A percentile compares a stretch with the other conserved stretches of the same genome.
Evolutionary conservation across 2,329 filamentous ascomycete species (phyloP).

Genomic region (Escovopsis sp.): DNA sequence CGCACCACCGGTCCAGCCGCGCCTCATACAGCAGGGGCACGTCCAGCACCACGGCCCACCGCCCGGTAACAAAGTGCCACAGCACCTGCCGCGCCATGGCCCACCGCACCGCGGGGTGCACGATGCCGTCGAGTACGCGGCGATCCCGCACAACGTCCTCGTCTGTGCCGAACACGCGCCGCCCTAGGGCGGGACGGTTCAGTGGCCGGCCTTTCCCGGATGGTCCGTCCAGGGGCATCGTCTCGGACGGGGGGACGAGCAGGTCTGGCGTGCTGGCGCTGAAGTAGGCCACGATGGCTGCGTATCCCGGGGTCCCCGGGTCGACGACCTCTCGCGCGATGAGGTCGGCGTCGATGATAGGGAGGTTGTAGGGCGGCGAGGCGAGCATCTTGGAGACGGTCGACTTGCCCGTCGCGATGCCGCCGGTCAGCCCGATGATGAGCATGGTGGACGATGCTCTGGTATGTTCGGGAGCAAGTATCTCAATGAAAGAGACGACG

Average conservation of each 20-base stretch:
- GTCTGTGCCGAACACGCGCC: slow-evolving; percentile 70
- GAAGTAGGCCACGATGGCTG: slow-evolving; percentile 70
- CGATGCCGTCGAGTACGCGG: slow-evolving; percentile 69
- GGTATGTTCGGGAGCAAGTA: too few species aligned
- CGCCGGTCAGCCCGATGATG: slow-evolving; percentile 88
- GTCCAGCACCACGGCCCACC: slow-evolving; percentile 85
- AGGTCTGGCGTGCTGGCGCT: slow-evolving; percentile 71
- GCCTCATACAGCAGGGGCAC: slow-evolving; percentile 86
- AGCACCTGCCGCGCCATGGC: slow-evolving; percentile 67
- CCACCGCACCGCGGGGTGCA: slow-evolving; percentile 75
- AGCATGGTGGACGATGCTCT: slow-evolving; percentile 45
- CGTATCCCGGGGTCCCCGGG: slow-evolving; percentile 74
- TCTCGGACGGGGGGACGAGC: slow-evolving; percentile 43
- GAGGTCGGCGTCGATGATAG: slow-evolving; percentile 86
- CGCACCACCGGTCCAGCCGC: slow-evolving; percentile 71
- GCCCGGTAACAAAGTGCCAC: slow-evolving; percentile 55
- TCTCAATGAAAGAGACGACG: too few species aligned
- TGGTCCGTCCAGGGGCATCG: slow-evolving; percentile 37
- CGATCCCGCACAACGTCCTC: slow-evolving; percentile 57
- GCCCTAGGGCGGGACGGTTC: slow-evolving; percentile 73
- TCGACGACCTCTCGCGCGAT: slow-evolving; percentile 88
- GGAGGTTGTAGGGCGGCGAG: slow-evolving; percentile 65
- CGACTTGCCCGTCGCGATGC: slow-evolving; percentile 95
- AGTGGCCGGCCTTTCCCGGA: slow-evolving; percentile 55
- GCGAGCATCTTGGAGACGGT: slow-evolving; percentile 79